These are phyloP conservation scores for Vaccinium vitisidaea DNA, from an alignment of 148 eudicot species.

Conservation along the genomic window DNA sequence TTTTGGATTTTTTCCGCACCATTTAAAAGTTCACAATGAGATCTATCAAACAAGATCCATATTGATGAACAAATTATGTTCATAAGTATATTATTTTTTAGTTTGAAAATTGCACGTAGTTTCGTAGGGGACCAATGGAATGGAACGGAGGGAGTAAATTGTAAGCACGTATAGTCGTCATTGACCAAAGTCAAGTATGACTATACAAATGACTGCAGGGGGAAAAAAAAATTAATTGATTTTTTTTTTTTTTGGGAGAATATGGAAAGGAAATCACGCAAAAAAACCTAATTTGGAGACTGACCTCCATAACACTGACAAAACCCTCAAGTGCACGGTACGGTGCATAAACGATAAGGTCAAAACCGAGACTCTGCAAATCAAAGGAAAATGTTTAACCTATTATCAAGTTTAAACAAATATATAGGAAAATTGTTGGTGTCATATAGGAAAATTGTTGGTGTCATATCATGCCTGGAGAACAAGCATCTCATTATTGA, in stretches of 20 bases:
- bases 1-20: too few relatives aligned
- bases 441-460: constrained; percentile 10
- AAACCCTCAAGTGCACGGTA: constrained; percentile 91
- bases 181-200: not conserved
- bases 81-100: too few relatives aligned
- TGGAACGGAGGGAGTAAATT: too few relatives aligned
- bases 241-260: not conserved
- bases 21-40: too few relatives aligned
- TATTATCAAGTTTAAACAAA: constrained; percentile 11
- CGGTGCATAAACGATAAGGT: constrained; percentile 92
- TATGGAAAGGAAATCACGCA: not conserved
- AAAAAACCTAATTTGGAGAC: constrained; percentile 15
- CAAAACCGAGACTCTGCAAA: constrained; percentile 91
- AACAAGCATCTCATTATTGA: constrained; percentile 92
- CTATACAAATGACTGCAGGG: too few relatives aligned
- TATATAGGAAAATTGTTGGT: not conserved
- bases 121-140: too few relatives aligned
- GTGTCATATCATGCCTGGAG: constrained; percentile 66
- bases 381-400: constrained; percentile 18
- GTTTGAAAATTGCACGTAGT: too few relatives aligned
- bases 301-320: constrained; percentile 81
- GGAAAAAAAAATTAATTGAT: too few relatives aligned
- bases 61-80: too few relatives aligned
- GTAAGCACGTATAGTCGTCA: not conserved
- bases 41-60: too few relatives aligned